Evolutionary conservation across 768 basidiomycete species (phyloP), one percentile per base, ranked within the genome.

Genomic region (Agrocybe praecox): DNA sequence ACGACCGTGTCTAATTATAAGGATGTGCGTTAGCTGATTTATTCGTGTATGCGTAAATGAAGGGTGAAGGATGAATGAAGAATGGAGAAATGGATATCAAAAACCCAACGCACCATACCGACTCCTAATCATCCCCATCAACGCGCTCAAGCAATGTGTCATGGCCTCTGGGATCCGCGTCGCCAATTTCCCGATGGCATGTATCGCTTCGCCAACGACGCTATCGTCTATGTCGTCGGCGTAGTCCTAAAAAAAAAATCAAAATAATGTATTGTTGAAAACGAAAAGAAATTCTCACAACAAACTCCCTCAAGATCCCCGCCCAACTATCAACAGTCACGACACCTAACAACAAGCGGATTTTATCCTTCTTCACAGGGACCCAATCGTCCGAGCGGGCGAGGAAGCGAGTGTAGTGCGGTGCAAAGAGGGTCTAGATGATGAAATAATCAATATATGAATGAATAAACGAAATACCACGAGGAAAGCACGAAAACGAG

Each of bases 91-190:
- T n/a, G n/a, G n/a, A n/a, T n/a, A n/a, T n/a, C n/a, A n/a, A n/a
- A 21, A 19, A 15, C 32, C 14, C 26, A 24, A 71, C 83, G 50
- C 64, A 87, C 95, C 92, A 62, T 90, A 78, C 26, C 77, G 78
- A 60, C 85, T 91, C 67, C 88, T 86, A 60, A 97, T 88, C 80
- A 96, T 90, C 6, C 71, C 69, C 72, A 92, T 90, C 17, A 98
- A 78, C 1, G 88, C 82, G 1, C 80, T 82, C 52, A 96, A 77
- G 66, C 93, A 94, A 44, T 88, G 85, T 21, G 83, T 79, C 2
- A 83, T 80, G 21, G 85, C 83, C 21, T 88, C 86, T 0, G 94
- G 90, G 36, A 92, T 79, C 4, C 80, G 65, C 34, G 79, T 75
- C 0, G 94, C 90, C 62, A 89, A 88, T 58, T 76, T 80, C 11